Percentiles rank a stretch among this genome's conserved stretches.
These are phyloP conservation scores for Lepidium sativum DNA, from an alignment of 345 rosid species.

Conservation along the genomic window DNA sequence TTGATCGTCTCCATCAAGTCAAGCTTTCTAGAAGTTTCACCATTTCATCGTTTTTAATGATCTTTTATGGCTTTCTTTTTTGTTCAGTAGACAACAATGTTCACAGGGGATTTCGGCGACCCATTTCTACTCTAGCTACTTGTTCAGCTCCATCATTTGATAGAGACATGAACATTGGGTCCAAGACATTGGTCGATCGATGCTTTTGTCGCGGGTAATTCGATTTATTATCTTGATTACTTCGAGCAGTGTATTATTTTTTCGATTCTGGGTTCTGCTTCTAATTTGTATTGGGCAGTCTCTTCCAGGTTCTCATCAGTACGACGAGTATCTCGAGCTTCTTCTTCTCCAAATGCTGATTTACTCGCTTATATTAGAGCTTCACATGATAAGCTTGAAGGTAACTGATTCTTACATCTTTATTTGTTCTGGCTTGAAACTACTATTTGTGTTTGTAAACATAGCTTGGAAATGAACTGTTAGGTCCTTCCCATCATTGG, in stretches of 20 bases:
- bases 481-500: constrained; percentile 77
- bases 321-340: constrained; percentile 31
- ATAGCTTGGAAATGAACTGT: background rate
- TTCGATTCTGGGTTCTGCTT: background rate
- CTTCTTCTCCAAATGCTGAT: constrained; percentile 27
- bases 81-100: constrained; percentile 27
- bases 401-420: constrained; percentile 22
- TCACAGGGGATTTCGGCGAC: constrained; percentile 5
- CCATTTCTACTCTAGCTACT: constrained; percentile 11
- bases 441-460: background rate
- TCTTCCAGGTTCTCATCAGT: constrained; percentile 45
- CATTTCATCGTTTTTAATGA: background rate
- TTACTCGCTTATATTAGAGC: constrained; percentile 40
- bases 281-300: constrained; percentile 42
- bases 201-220: constrained; percentile 33
- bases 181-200: constrained; percentile 8
- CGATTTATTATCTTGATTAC: background rate
- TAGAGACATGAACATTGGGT: background rate
- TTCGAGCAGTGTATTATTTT: background rate
- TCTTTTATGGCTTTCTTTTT: too few species aligned
- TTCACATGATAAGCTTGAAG: constrained; percentile 44
- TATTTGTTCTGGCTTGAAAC: background rate
- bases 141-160: constrained; percentile 17
- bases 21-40: background rate
- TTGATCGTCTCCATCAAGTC: background rate